Evolutionary conservation across 2,329 filamentous ascomycete genomes (phyloP).

Genomic region (Calonectria pteridis): DNA sequence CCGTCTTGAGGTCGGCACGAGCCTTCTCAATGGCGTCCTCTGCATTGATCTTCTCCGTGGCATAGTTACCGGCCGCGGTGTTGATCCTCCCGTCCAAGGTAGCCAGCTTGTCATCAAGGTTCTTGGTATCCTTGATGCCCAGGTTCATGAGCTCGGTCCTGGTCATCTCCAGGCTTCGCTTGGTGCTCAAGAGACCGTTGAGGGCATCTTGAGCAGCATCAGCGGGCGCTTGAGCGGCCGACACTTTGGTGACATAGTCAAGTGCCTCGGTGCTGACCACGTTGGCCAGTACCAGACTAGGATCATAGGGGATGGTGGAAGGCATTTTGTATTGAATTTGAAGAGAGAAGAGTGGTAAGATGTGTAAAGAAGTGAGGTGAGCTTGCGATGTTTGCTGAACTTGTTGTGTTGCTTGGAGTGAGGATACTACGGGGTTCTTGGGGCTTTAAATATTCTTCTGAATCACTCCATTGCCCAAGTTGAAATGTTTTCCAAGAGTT

Average conservation of each 20-base stretch:
- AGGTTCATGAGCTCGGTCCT: conserved; percentile 34
- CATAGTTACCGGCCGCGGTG: neutral
- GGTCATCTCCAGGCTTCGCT: conserved; percentile 32
- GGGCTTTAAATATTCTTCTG: neutral
- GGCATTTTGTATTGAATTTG: conserved; percentile 19
- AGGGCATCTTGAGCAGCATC: conserved; percentile 32
- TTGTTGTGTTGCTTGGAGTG: neutral
- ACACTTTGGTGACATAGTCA: neutral
- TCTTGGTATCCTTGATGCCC: neutral
- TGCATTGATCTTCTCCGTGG: neutral
- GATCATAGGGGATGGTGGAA: conserved; percentile 25
- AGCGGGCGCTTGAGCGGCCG: neutral
- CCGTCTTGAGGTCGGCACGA: neutral
- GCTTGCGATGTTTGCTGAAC: neutral
- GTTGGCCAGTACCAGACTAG: conserved; percentile 23
- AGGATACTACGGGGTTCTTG: neutral
- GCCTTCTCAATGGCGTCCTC: neutral
- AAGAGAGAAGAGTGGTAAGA: neutral
- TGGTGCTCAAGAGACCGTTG: conserved; percentile 26
- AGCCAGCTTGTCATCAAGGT: neutral
- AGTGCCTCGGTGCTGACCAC: conserved; percentile 12
- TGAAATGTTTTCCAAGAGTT: neutral
- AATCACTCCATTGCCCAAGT: neutral
- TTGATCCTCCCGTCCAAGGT: neutral
- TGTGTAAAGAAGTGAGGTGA: neutral